These are phyloP conservation scores for Gossypium lobatum DNA, from an alignment of 441 rosid genomes.

Conservation along the genomic window DNA sequence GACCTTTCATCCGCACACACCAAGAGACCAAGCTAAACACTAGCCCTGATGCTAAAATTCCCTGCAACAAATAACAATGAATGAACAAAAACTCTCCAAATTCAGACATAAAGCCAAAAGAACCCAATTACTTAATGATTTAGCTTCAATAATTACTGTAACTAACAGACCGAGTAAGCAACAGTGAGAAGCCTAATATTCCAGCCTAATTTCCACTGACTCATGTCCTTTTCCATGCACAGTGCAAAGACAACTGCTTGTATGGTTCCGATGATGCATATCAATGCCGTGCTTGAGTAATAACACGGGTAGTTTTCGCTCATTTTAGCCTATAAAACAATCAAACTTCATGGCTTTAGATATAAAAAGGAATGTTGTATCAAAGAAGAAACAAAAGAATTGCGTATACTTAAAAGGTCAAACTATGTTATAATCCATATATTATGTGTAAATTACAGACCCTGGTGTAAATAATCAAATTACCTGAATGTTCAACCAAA, in stretches of 20 bases:
- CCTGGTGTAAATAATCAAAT: neutral
- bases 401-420: too few species aligned
- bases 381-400: too few species aligned
- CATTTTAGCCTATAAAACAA: constrained; percentile 3
- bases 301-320: constrained; percentile 19
- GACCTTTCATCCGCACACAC: constrained; percentile 27
- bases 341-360: too few species aligned
- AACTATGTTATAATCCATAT: too few species aligned
- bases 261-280: constrained; percentile 20
- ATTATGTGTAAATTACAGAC: too few species aligned
- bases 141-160: neutral
- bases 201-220: constrained; percentile 26
- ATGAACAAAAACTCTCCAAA: neutral
- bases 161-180: neutral
- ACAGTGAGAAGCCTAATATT: constrained; percentile 4
- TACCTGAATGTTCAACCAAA: constrained; percentile 26
- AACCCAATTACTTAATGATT: neutral
- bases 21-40: constrained; percentile 19
- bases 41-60: constrained; percentile 24
- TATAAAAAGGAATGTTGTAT: too few species aligned
- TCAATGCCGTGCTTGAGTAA: constrained; percentile 39
- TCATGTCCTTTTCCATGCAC: neutral
- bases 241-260: constrained; percentile 12
- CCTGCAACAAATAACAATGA: neutral
- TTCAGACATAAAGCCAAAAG: neutral